These are phyloP conservation scores for Scutellaria minor DNA, from an alignment of 257 asterid genomes.

Conservation along the genomic window DNA sequence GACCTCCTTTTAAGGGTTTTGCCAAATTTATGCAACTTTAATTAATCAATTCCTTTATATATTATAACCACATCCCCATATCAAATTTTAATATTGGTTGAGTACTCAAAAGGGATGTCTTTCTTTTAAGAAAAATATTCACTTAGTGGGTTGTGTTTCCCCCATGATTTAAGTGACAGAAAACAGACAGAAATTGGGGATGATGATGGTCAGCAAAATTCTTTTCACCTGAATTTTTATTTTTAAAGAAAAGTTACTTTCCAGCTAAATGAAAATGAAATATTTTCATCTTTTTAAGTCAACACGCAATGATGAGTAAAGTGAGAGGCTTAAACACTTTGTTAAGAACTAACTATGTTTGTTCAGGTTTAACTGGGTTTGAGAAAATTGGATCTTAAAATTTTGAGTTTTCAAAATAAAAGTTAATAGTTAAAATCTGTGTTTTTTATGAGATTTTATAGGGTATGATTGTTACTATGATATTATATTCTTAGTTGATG, in stretches of 20 bases:
- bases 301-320: constrained; percentile 34
- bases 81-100: constrained; percentile 26
- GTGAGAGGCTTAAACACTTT: constrained; percentile 18
- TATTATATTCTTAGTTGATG: too few relatives aligned
- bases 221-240: constrained; percentile 34
- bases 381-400: too few relatives aligned
- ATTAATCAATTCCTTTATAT: constrained; percentile 33
- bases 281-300: constrained; percentile 32
- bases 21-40: constrained; percentile 56
- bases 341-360: background rate
- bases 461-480: too few relatives aligned
- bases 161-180: constrained; percentile 34
- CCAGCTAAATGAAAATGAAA: constrained; percentile 38
- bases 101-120: constrained; percentile 37
- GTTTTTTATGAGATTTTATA: too few relatives aligned
- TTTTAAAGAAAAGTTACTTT: constrained; percentile 32
- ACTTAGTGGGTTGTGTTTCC: constrained; percentile 41
- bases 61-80: constrained; percentile 24
- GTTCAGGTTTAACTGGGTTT: too few relatives aligned
- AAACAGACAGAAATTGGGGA: constrained; percentile 25
- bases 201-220: constrained; percentile 22
- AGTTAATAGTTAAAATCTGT: too few relatives aligned
- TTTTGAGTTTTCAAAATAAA: too few relatives aligned
- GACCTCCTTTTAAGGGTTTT: constrained; percentile 76
- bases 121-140: background rate